These are phyloP conservation scores for Coemansia brasiliensis DNA, from an alignment of 192 early-diverging fungal genomes.

Conservation along the genomic window DNA sequence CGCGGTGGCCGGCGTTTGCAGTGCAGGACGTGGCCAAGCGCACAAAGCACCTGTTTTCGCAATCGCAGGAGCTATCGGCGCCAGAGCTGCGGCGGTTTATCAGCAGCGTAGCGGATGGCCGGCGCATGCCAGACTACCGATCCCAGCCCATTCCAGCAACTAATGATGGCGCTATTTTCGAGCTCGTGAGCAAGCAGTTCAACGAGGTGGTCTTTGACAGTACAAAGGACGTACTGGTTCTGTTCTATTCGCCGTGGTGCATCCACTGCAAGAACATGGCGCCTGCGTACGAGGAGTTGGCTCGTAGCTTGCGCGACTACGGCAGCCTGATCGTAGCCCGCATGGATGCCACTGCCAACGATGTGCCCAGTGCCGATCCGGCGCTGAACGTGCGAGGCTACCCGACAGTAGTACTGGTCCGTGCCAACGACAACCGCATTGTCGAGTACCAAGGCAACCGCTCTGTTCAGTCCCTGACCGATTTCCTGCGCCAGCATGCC, in stretches of 20 bases:
- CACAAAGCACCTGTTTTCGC: conserved; percentile 81
- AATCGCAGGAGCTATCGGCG: conserved; percentile 61
- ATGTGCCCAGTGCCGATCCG: conserved; percentile 68
- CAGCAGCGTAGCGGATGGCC: conserved; percentile 62
- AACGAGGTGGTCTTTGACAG: conserved; percentile 80
- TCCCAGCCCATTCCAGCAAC: conserved; percentile 73
- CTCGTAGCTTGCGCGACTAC: conserved; percentile 53
- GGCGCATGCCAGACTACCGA: conserved; percentile 72
- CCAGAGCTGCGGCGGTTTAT: conserved; percentile 63
- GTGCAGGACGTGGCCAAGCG: conserved; percentile 72
- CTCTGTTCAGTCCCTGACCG: conserved; percentile 65
- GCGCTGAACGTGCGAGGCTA: conserved; percentile 80
- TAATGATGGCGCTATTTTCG: conserved; percentile 84
- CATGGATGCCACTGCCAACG: conserved; percentile 93
- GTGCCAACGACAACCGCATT: conserved; percentile 74
- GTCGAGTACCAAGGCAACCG: conserved; percentile 84
- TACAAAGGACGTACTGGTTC: conserved; percentile 86
- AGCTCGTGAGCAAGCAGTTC: conserved; percentile 83
- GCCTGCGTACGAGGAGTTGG: conserved; percentile 81
- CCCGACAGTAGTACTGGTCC: conserved; percentile 92
- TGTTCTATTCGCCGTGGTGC: conserved; percentile 89
- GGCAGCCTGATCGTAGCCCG: conserved; percentile 72
- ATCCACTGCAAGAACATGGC: conserved; percentile 78
- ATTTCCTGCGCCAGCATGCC: conserved; percentile 74
- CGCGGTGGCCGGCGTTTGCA: conserved; percentile 91